Conservation (phyloP, 306 rosid species). For the Prosopis cineraria region DNA sequence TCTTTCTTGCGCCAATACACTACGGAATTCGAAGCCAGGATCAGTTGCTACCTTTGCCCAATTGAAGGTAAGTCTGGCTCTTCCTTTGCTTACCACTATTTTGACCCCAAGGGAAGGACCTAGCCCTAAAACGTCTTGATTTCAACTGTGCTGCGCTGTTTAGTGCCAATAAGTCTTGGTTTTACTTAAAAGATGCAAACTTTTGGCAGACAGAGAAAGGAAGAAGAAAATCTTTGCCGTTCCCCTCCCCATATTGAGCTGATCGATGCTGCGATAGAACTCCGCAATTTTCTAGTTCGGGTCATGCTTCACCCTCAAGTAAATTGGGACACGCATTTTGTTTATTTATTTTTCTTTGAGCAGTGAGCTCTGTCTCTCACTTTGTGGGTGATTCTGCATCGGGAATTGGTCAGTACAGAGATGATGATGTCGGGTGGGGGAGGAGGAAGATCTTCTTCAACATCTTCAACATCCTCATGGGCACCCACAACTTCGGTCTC, state of each 20-base stretch:
- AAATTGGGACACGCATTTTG: background rate
- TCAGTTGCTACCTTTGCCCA: no score
- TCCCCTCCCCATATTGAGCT: background rate
- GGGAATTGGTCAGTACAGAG: conserved; percentile 2
- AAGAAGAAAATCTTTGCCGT: no score
- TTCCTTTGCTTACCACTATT: background rate
- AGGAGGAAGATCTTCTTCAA: conserved; percentile 38
- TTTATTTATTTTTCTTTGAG: background rate
- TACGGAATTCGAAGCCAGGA: no score
- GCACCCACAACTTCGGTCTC: conserved; percentile 72
- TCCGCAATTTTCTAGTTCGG: background rate
- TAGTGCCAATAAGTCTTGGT: background rate
- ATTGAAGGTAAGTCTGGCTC: no score
- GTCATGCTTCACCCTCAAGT: background rate
- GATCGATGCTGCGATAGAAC: background rate
- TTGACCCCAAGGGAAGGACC: no score
- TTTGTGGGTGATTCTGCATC: background rate
- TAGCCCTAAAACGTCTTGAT: no score
- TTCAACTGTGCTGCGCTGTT: no score
- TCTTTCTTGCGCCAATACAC: no score
- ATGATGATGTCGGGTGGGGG: conserved; percentile 48
- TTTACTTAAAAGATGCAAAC: no score
- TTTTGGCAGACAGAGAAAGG: no score
- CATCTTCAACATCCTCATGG: conserved; percentile 64
- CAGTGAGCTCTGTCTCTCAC: background rate